Percentiles rank a stretch among this genome's conserved stretches.
These are phyloP conservation scores for Cavenderia fasciculata DNA, from an alignment of 78 protist species.

Conservation along the genomic window DNA sequence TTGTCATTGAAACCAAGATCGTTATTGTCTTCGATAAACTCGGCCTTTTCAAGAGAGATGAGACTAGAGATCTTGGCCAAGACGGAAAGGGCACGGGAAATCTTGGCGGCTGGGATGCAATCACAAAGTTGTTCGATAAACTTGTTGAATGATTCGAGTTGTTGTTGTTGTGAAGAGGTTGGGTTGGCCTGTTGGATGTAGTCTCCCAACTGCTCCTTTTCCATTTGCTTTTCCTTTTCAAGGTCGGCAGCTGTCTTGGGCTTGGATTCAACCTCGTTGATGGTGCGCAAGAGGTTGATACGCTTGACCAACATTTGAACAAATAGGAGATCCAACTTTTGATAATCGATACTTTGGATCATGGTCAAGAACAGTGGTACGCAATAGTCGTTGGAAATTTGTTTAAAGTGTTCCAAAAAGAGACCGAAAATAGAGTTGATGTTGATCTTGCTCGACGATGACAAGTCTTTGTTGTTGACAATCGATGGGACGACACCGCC, in stretches of 20 bases:
- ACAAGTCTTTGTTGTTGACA: background rate
- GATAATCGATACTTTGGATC: conserved; percentile 8
- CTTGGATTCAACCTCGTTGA: background rate
- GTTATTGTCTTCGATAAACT: background rate
- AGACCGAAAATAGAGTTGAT: background rate
- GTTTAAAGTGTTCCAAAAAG: conserved; percentile 4
- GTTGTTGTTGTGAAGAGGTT: background rate
- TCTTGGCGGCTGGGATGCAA: conserved; percentile 6
- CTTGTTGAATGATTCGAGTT: conserved; percentile 20
- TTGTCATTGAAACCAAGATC: background rate
- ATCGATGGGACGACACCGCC: background rate
- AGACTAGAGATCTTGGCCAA: background rate
- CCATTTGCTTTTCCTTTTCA: background rate
- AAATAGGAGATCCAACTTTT: conserved; percentile 8
- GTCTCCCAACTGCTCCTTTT: background rate
- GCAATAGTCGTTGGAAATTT: conserved; percentile 24
- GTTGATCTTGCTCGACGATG: too few relatives aligned
- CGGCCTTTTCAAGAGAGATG: conserved; percentile 25
- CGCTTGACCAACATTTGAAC: background rate
- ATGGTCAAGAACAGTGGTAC: background rate
- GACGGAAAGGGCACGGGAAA: background rate
- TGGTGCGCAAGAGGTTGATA: conserved; percentile 21
- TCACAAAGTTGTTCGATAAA: conserved; percentile 10
- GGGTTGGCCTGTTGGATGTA: too few relatives aligned
- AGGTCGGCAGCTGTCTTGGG: background rate